These are phyloP conservation scores for Phytopythium helicoides DNA, from an alignment of 352 stramenopile species.

Conservation along the genomic window DNA sequence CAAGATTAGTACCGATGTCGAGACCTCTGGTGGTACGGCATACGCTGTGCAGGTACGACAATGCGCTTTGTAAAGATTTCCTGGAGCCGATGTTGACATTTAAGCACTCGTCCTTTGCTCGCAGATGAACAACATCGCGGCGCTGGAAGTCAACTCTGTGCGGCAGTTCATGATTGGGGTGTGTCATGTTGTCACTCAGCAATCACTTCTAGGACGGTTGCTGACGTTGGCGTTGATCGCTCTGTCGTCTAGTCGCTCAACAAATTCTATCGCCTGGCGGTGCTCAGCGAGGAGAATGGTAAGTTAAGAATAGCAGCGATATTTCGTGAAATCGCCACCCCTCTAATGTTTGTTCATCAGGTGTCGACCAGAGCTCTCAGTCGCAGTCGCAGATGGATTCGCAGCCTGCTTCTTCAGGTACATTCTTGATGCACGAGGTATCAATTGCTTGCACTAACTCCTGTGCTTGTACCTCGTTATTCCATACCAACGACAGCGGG, in stretches of 20 bases:
- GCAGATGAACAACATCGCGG: slow-evolving; percentile 87
- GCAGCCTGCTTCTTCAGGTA: slow-evolving; percentile 6
- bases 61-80: background rate
- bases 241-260: slow-evolving; percentile 82
- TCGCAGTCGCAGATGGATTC: slow-evolving; percentile 24
- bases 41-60: slow-evolving; percentile 57
- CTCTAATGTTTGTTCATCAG: no score
- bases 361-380: slow-evolving; percentile 11
- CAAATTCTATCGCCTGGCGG: slow-evolving; percentile 75
- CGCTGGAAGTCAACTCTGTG: slow-evolving; percentile 86
- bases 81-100: background rate
- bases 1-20: slow-evolving; percentile 74
- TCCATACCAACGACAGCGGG: slow-evolving; percentile 9
- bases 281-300: slow-evolving; percentile 47
- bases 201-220: background rate
- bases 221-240: background rate
- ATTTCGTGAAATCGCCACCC: no score
- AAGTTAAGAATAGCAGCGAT: no score
- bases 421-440: background rate
- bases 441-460: no score
- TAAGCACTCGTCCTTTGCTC: background rate
- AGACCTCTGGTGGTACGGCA: slow-evolving; percentile 57
- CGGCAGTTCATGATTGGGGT: slow-evolving; percentile 87
- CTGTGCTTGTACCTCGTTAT: no score
- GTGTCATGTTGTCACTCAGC: slow-evolving; percentile 10